A percentile compares a stretch with the other conserved stretches of the same genome.
phyloP scores from a whole-genome alignment of 2,329 filamentous ascomycete genomes.

The Pyricularia grisea region DNA sequence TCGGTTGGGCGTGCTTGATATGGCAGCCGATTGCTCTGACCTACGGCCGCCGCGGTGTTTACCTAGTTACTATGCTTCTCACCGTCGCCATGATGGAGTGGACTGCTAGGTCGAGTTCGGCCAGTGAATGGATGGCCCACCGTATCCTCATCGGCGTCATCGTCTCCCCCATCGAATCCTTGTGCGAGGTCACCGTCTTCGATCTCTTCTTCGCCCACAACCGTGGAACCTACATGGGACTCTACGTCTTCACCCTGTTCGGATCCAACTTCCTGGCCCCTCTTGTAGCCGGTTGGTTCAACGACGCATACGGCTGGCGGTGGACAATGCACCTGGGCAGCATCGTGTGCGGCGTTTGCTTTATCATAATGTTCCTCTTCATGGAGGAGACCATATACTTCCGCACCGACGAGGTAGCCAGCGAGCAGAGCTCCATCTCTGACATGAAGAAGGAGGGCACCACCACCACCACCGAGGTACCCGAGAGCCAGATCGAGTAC shows the following conservation, averaged over 20 bases:
- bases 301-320: too few relatives aligned
- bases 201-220: too few relatives aligned
- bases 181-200: too few relatives aligned
- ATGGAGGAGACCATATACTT: conserved; percentile 52
- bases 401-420: conserved; percentile 14
- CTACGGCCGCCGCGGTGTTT: conserved; percentile 8
- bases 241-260: too few relatives aligned
- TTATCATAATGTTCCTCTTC: conserved; percentile 45
- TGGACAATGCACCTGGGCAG: too few relatives aligned
- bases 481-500: background rate
- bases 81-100: conserved; percentile 23
- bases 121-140: conserved; percentile 33
- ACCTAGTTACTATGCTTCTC: conserved; percentile 15
- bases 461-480: background rate
- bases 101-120: conserved; percentile 26
- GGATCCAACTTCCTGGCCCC: too few relatives aligned
- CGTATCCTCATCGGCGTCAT: conserved; percentile 22
- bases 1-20: conserved; percentile 33
- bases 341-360: conserved; percentile 24
- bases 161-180: too few relatives aligned
- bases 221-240: too few relatives aligned
- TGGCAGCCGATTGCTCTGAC: conserved; percentile 35
- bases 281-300: too few relatives aligned
- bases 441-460: conserved; percentile 12
- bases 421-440: conserved; percentile 16